Conservation (phyloP, 2,329 filamentous ascomycete species). For the Didymella sp. region DNA sequence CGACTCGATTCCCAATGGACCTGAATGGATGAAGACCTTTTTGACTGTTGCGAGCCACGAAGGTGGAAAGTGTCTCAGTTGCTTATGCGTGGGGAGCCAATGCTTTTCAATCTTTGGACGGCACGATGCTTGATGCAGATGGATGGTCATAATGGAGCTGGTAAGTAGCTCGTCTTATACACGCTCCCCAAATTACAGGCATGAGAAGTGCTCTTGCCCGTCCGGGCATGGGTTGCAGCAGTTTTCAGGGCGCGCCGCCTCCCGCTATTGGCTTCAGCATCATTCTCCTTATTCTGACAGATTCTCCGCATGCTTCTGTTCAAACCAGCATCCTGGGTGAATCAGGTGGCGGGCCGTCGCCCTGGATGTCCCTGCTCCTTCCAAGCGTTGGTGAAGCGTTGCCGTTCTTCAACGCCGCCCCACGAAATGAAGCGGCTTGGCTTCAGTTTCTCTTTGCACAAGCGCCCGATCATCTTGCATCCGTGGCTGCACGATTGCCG, state of each 20-base stretch:
- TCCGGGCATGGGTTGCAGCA: slow-evolving; percentile 44
- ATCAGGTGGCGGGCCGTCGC: slow-evolving; percentile 33
- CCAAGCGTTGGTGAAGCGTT: slow-evolving; percentile 20
- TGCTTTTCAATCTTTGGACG: slow-evolving; percentile 34
- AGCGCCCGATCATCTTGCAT: slow-evolving; percentile 28
- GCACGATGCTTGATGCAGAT: slow-evolving; percentile 39
- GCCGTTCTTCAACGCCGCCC: slow-evolving; percentile 25
- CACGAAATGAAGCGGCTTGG: slow-evolving; percentile 27
- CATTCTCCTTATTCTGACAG: slow-evolving; percentile 40
- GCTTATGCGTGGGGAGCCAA: slow-evolving; percentile 31
- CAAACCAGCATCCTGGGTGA: slow-evolving; percentile 34
- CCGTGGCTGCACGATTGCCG: slow-evolving; percentile 39
- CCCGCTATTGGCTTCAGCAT: slow-evolving; percentile 43
- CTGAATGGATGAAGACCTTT: slow-evolving; percentile 12
- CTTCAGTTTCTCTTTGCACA: slow-evolving; percentile 23
- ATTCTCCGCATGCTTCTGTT: slow-evolving; percentile 32
- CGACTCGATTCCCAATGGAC: slow-evolving; percentile 16
- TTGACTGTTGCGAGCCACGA: slow-evolving; percentile 31
- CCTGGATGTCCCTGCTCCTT: slow-evolving; percentile 29
- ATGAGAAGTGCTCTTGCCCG: slow-evolving; percentile 36
- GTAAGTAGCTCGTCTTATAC: slow-evolving; percentile 47
- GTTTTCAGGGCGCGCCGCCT: slow-evolving; percentile 39
- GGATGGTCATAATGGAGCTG: slow-evolving; percentile 32
- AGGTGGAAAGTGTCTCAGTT: slow-evolving; percentile 37
- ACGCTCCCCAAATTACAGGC: slow-evolving; percentile 28